These are phyloP conservation scores for Lotmaria passim DNA, from an alignment of 208 protist species.

Conservation along the genomic window DNA sequence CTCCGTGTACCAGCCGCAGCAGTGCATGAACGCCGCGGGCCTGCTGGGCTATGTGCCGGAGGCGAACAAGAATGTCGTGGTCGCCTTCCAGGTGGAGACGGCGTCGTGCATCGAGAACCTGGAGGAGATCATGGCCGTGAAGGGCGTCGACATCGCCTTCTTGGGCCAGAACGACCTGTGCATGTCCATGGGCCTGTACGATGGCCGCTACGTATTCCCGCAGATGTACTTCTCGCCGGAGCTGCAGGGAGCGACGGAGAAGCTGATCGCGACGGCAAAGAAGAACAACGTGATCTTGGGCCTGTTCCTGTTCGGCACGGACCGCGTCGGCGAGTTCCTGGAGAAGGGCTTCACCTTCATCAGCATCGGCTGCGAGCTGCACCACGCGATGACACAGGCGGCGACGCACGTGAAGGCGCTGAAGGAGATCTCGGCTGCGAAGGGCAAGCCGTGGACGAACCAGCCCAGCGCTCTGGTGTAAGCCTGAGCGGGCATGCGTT, in stretches of 20 bases:
- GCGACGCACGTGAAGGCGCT: slow-evolving; percentile 62
- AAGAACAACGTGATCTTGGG: slow-evolving; percentile 77
- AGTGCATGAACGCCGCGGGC: slow-evolving; percentile 79
- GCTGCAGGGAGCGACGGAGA: slow-evolving; percentile 66
- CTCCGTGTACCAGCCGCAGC: slow-evolving; percentile 80
- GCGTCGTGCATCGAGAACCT: slow-evolving; percentile 81
- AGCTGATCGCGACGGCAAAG: slow-evolving; percentile 69
- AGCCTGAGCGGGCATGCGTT: background rate
- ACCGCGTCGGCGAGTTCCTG: slow-evolving; percentile 84
- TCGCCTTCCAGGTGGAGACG: slow-evolving; percentile 85
- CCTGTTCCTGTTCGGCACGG: slow-evolving; percentile 78
- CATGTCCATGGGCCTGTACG: slow-evolving; percentile 87
- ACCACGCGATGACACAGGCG: slow-evolving; percentile 82
- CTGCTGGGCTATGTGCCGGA: slow-evolving; percentile 78
- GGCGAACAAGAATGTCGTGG: slow-evolving; percentile 80
- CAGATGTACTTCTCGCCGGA: slow-evolving; percentile 84
- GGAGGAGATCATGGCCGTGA: slow-evolving; percentile 81
- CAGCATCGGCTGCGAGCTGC: slow-evolving; percentile 80
- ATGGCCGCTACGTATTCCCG: slow-evolving; percentile 82
- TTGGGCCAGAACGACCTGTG: slow-evolving; percentile 84
- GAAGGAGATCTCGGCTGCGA: slow-evolving; percentile 51
- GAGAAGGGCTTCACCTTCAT: slow-evolving; percentile 84
- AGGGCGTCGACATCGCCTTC: slow-evolving; percentile 83
- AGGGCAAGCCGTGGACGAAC: slow-evolving; percentile 68
- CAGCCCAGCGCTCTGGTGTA: slow-evolving; percentile 76